Conservation (phyloP, 106 monocot species). For the Alisma plantagoaquatica region DNA sequence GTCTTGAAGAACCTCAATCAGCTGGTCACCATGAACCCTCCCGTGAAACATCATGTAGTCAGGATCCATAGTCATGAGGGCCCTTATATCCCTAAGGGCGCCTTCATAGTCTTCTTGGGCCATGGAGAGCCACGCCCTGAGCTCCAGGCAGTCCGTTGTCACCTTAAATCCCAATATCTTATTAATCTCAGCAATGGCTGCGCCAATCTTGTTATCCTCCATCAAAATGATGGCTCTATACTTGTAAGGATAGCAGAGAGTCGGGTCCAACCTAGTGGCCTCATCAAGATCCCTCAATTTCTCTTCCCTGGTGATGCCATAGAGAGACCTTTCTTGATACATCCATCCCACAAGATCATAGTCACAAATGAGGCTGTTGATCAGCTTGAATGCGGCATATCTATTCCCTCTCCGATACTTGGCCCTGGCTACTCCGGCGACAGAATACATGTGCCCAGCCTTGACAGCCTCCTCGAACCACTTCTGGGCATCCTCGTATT, state of each 20-base stretch:
- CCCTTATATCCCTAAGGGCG: constrained; percentile 75
- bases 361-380: constrained; percentile 44
- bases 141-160: constrained; percentile 81
- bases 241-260: constrained; percentile 76
- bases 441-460: constrained; percentile 69
- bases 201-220: constrained; percentile 69
- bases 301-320: constrained; percentile 73
- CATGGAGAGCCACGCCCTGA: constrained; percentile 82
- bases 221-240: constrained; percentile 58
- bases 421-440: constrained; percentile 71
- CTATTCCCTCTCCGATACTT: constrained; percentile 85
- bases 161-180: constrained; percentile 93
- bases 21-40: constrained; percentile 68
- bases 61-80: constrained; percentile 80
- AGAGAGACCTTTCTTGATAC: constrained; percentile 89
- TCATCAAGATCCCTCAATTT: constrained; percentile 52
- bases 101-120: constrained; percentile 47
- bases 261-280: constrained; percentile 70
- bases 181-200: constrained; percentile 74
- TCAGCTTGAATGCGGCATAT: constrained; percentile 83
- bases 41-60: constrained; percentile 90
- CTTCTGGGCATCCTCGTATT: constrained; percentile 81
- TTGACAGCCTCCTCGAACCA: constrained; percentile 71
- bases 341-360: constrained; percentile 67
- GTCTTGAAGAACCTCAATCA: constrained; percentile 66